phyloP scores from a whole-genome alignment of 495 filamentous ascomycete species.

The Niebla homalea region DNA sequence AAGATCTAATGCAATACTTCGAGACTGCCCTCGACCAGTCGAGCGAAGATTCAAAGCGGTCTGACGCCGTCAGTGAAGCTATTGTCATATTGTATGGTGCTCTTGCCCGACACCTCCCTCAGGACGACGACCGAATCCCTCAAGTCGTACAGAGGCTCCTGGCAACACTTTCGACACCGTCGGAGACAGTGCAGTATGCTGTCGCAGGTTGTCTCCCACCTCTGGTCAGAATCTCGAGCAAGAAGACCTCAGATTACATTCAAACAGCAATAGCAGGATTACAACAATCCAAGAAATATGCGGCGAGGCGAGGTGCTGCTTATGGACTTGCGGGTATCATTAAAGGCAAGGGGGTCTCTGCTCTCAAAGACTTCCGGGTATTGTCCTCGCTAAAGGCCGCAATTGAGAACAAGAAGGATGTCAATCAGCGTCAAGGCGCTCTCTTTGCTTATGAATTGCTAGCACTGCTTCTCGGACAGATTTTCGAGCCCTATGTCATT shows the following conservation, averaged over 20 bases:
- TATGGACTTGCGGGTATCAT: slow-evolving; percentile 90
- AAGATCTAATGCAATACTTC: slow-evolving; percentile 83
- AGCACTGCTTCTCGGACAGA: slow-evolving; percentile 67
- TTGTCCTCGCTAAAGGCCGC: slow-evolving; percentile 64
- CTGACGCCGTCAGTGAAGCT: slow-evolving; percentile 85
- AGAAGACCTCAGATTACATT: slow-evolving; percentile 65
- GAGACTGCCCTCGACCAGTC: slow-evolving; percentile 72
- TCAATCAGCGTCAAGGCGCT: slow-evolving; percentile 75
- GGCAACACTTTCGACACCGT: slow-evolving; percentile 81
- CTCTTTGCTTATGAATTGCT: slow-evolving; percentile 84
- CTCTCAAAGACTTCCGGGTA: slow-evolving; percentile 72
- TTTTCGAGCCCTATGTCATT: slow-evolving; percentile 93
- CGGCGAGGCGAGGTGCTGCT: slow-evolving; percentile 78
- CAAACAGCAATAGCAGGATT: slow-evolving; percentile 68
- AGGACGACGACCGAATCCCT: slow-evolving; percentile 70
- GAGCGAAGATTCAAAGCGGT: slow-evolving; percentile 60
- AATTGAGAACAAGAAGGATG: slow-evolving; percentile 82
- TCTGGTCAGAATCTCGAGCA: slow-evolving; percentile 64
- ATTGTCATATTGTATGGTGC: slow-evolving; percentile 96
- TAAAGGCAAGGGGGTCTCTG: slow-evolving; percentile 68
- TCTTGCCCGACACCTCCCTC: slow-evolving; percentile 70
- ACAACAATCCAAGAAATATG: slow-evolving; percentile 75
- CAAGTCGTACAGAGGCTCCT: slow-evolving; percentile 74
- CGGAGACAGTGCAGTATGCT: slow-evolving; percentile 90
- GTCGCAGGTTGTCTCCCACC: slow-evolving; percentile 89